Evolutionary conservation across 495 filamentous ascomycete genomes (phyloP).

Genomic region (Letharia columbiana): DNA sequence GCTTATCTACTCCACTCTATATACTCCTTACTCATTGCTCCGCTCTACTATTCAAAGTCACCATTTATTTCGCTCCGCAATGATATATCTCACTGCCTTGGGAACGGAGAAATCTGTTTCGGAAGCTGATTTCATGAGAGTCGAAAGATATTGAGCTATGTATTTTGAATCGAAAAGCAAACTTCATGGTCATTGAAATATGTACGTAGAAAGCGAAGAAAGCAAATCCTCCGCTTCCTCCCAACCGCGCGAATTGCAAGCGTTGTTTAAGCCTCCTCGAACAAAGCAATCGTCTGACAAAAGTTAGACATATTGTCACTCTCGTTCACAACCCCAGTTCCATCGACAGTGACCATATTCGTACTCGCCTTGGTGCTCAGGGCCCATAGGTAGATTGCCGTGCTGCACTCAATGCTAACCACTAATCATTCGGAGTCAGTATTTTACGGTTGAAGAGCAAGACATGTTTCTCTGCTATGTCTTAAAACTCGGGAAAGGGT

Average conservation of each 20-base stretch:
- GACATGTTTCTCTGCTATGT: too few relatives aligned
- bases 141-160: not conserved
- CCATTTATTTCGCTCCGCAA: too few relatives aligned
- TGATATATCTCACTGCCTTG: too few relatives aligned
- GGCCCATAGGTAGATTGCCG: slow-evolving; percentile 62
- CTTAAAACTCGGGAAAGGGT: too few relatives aligned
- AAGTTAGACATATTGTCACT: slow-evolving; percentile 62
- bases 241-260: slow-evolving; percentile 7
- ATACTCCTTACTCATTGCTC: too few relatives aligned
- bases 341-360: slow-evolving; percentile 70
- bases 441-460: too few relatives aligned
- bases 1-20: too few relatives aligned
- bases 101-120: too few relatives aligned
- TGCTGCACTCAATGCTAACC: slow-evolving; percentile 66
- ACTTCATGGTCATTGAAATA: too few relatives aligned
- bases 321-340: slow-evolving; percentile 47
- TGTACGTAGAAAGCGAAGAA: too few relatives aligned
- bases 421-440: slow-evolving; percentile 27
- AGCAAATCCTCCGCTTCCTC: not conserved
- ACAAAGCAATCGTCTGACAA: slow-evolving; percentile 65
- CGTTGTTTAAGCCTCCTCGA: slow-evolving; percentile 34
- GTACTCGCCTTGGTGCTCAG: slow-evolving; percentile 80
- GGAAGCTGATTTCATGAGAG: too few relatives aligned
- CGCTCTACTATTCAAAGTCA: too few relatives aligned
- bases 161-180: slow-evolving; percentile 8